Evolutionary conservation across 1,139 yeast genomes (phyloP).

Genomic region (Kodamaea sp.): DNA sequence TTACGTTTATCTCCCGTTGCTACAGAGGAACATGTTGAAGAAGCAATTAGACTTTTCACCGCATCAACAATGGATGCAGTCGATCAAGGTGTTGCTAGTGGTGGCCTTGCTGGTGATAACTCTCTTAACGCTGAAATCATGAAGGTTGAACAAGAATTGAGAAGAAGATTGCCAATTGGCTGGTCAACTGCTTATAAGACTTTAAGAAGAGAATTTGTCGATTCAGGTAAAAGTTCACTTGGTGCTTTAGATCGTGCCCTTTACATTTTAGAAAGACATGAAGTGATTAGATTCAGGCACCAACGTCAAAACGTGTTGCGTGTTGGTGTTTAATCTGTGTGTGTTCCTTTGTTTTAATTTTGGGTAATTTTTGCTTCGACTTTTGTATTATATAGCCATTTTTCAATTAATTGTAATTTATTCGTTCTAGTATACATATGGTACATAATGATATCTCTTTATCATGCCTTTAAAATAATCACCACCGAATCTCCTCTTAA

Average conservation of each 20-base stretch:
- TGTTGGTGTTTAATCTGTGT: constrained; percentile 53
- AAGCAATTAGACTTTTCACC: constrained; percentile 88
- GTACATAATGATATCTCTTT: not conserved
- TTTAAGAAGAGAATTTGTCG: constrained; percentile 79
- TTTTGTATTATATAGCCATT: not conserved
- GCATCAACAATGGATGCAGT: constrained; percentile 99
- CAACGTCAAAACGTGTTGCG: constrained; percentile 86
- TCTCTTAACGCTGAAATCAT: constrained; percentile 67
- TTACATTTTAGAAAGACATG: constrained; percentile 78
- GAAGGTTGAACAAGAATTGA: constrained; percentile 77
- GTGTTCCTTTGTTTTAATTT: constrained; percentile 4
- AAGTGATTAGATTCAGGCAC: constrained; percentile 79
- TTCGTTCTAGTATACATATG: not conserved
- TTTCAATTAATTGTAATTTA: not conserved
- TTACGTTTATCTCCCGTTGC: constrained; percentile 81
- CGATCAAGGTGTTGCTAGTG: constrained; percentile 64
- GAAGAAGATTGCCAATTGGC: constrained; percentile 91
- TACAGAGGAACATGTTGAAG: constrained; percentile 85
- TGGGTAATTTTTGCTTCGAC: not conserved
- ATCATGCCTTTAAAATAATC: constrained; percentile 58
- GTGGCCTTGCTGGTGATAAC: constrained; percentile 41
- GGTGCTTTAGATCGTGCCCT: constrained; percentile 83
- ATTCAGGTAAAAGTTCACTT: constrained; percentile 59
- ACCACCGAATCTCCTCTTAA: constrained; percentile 94
- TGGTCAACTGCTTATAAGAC: constrained; percentile 93